phyloP scores from a whole-genome alignment of 1,284 basidiomycete species.

The Phlebopus sp. region DNA sequence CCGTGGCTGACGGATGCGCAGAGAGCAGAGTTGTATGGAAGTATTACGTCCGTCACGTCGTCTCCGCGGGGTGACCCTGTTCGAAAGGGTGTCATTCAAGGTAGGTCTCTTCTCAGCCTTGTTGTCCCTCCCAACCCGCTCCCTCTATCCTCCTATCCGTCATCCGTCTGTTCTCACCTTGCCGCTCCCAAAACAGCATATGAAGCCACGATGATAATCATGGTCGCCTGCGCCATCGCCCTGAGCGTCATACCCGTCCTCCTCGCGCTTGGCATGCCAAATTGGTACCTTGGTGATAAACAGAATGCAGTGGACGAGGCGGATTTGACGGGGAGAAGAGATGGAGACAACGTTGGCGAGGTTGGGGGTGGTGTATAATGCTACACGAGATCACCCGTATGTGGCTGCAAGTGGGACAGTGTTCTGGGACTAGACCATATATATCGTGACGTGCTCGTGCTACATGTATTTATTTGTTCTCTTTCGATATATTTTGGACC shows the following conservation, averaged over 20 bases:
- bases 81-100: slow-evolving; percentile 45
- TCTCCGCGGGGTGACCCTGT: slow-evolving; percentile 43
- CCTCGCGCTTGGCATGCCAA: slow-evolving; percentile 23
- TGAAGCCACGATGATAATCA: slow-evolving; percentile 41
- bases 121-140: no score
- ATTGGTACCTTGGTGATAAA: slow-evolving; percentile 26
- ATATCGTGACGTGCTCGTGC: no score
- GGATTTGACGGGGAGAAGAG: slow-evolving; percentile 17
- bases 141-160: no score
- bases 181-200: slow-evolving; percentile 30
- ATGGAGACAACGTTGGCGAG: not conserved
- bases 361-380: not conserved
- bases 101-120: slow-evolving; percentile 17
- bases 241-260: slow-evolving; percentile 26
- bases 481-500: no score
- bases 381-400: no score
- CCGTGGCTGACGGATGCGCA: slow-evolving; percentile 32
- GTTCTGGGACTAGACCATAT: no score
- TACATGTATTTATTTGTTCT: no score
- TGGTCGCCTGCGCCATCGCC: slow-evolving; percentile 33
- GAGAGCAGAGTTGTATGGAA: slow-evolving; percentile 38
- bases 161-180: no score
- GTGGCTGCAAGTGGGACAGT: no score
- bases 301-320: slow-evolving; percentile 26
- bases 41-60: slow-evolving; percentile 40